Conservation (phyloP, 2,329 filamentous ascomycete genomes). For the Aspergillus tanneri region DNA sequence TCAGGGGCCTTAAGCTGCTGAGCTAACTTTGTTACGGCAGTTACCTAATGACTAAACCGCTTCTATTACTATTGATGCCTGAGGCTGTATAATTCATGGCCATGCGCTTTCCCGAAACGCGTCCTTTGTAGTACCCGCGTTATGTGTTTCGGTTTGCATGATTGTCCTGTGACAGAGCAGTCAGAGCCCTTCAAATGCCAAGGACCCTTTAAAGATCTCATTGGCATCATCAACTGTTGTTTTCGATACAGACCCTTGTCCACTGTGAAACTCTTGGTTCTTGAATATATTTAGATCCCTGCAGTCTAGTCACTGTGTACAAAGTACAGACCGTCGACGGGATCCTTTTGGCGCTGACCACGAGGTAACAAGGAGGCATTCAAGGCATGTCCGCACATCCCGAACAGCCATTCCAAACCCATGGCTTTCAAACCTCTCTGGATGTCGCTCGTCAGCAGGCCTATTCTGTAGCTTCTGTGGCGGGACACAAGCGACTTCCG, state of each 20-base stretch:
- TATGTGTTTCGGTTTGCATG: no score
- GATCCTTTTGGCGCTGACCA: not conserved
- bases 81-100: no score
- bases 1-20: constrained; percentile 5
- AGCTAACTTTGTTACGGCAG: not conserved
- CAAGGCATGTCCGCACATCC: constrained; percentile 28
- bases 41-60: not conserved
- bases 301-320: not conserved
- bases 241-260: no score
- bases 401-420: constrained; percentile 45
- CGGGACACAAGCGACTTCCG: constrained; percentile 52
- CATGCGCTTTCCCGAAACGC: constrained; percentile 2
- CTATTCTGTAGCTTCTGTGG: constrained; percentile 42
- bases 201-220: no score
- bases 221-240: no score
- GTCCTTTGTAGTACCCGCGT: constrained; percentile 3
- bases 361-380: constrained; percentile 4
- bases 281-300: not conserved
- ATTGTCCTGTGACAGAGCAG: no score
- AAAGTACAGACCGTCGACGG: not conserved
- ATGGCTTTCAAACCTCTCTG: constrained; percentile 52
- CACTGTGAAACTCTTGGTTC: no score
- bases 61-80: constrained; percentile 5
- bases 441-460: constrained; percentile 43
- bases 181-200: no score